phyloP scores from a whole-genome alignment of 2,329 filamentous ascomycete genomes.

The Fusarium dlaminii region DNA sequence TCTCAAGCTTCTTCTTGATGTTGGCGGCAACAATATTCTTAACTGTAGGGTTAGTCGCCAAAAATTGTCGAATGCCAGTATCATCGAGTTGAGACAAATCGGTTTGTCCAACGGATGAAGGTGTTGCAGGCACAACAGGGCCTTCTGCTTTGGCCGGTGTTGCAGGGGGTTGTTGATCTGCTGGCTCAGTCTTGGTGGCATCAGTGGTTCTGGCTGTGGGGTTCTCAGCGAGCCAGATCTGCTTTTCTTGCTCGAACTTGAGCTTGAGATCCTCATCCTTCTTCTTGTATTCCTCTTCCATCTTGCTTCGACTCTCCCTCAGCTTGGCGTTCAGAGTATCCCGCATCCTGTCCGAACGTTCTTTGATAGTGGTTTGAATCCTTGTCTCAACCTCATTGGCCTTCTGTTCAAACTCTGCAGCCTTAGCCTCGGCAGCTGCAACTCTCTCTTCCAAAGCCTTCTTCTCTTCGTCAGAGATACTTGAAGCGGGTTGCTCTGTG shows the following conservation, averaged over 20 bases:
- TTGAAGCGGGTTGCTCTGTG: constrained; percentile 12
- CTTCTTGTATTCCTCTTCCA: constrained; percentile 63
- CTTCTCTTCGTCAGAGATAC: constrained; percentile 65
- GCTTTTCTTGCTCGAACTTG: constrained; percentile 70
- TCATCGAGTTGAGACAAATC: constrained; percentile 64
- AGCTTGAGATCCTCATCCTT: constrained; percentile 64
- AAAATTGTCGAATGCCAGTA: constrained; percentile 64
- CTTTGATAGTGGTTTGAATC: constrained; percentile 68
- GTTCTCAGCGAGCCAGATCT: constrained; percentile 68
- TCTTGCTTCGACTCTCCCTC: constrained; percentile 67
- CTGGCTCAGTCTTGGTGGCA: constrained; percentile 21
- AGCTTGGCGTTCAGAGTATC: constrained; percentile 74
- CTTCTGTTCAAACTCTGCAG: constrained; percentile 72
- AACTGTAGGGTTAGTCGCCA: constrained; percentile 65
- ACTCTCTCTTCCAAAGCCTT: constrained; percentile 71
- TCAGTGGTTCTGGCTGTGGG: constrained; percentile 41
- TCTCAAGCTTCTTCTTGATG: constrained; percentile 75
- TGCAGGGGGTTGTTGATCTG: constrained; percentile 40
- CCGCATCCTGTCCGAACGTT: constrained; percentile 75
- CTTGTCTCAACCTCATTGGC: constrained; percentile 71
- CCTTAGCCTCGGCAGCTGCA: constrained; percentile 67
- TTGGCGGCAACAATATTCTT: constrained; percentile 68
- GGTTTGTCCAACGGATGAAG: constrained; percentile 44
- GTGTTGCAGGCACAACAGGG: constrained; percentile 49
- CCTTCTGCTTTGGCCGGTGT: constrained; percentile 54